Evolutionary conservation across 1,139 yeast species (phyloP).

Genomic region (Candida tunisiensis): DNA sequence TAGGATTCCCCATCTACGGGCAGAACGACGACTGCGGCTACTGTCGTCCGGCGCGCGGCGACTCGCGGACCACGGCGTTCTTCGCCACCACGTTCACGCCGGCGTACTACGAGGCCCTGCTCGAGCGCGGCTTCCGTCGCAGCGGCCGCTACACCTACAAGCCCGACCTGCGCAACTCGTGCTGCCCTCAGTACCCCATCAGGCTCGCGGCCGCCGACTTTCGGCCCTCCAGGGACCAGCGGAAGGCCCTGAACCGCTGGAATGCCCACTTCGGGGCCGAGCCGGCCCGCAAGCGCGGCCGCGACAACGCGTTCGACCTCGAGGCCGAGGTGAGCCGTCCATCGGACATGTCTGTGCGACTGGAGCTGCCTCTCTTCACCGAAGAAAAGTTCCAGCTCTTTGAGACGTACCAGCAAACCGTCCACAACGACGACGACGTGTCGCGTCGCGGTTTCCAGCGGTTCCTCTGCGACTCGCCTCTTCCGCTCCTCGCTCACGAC

Average conservation of each 20-base stretch:
- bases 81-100: too few species aligned
- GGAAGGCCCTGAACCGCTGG: slow-evolving; percentile 50
- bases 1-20: too few species aligned
- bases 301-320: slow-evolving; percentile 16
- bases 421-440: slow-evolving; percentile 50
- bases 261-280: slow-evolving; percentile 17
- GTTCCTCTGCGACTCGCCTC: slow-evolving; percentile 63
- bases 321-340: slow-evolving; percentile 6
- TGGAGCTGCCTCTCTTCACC: slow-evolving; percentile 38
- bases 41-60: too few species aligned
- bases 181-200: slow-evolving; percentile 76
- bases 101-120: slow-evolving; percentile 39
- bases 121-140: slow-evolving; percentile 64
- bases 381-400: slow-evolving; percentile 50
- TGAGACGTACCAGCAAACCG: slow-evolving; percentile 46
- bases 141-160: slow-evolving; percentile 64
- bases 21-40: too few species aligned
- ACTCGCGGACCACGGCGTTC: too few species aligned
- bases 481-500: slow-evolving; percentile 8
- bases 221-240: slow-evolving; percentile 44
- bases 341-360: slow-evolving; percentile 20
- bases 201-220: slow-evolving; percentile 36
- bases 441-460: slow-evolving; percentile 32
- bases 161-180: slow-evolving; percentile 51
- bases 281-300: slow-evolving; percentile 2